Conservation (phyloP, 2,329 filamentous ascomycete species). For the Aspergillus fijiensis region DNA sequence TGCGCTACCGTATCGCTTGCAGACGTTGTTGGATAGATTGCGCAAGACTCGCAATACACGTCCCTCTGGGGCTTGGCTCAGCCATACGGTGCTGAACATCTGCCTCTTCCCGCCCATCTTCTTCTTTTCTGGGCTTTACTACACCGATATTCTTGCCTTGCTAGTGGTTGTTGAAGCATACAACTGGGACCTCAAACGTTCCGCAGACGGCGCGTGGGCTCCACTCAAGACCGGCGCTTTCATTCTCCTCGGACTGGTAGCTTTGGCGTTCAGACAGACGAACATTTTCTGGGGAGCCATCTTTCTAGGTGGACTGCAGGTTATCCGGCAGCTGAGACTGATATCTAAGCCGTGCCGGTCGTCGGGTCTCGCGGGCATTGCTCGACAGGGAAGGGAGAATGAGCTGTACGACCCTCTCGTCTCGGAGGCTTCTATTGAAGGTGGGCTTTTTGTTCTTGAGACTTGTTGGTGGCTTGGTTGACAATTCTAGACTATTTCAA, state of each 20-base stretch:
- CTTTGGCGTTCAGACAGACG: constrained; percentile 82
- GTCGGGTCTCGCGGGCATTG: constrained; percentile 30
- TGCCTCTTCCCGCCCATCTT: constrained; percentile 85
- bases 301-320: constrained; percentile 48
- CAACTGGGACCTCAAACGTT: constrained; percentile 47
- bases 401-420: constrained; percentile 54
- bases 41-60: constrained; percentile 34
- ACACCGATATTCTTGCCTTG: constrained; percentile 86
- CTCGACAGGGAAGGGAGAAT: constrained; percentile 33
- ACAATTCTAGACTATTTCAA: constrained; percentile 48
- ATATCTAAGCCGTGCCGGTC: constrained; percentile 29
- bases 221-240: constrained; percentile 37
- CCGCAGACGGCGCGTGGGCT: constrained; percentile 19
- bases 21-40: constrained; percentile 52
- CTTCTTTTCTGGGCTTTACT: constrained; percentile 95
- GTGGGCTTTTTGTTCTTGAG: constrained; percentile 34
- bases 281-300: constrained; percentile 89
- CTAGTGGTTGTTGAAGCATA: constrained; percentile 72
- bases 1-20: constrained; percentile 52
- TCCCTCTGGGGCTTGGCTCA: constrained; percentile 34
- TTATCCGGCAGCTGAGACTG: constrained; percentile 37
- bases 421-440: constrained; percentile 49
- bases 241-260: constrained; percentile 60
- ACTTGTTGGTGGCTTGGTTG: constrained; percentile 15
- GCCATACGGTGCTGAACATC: constrained; percentile 66